Percentiles rank a stretch among this genome's conserved stretches.
Conservation (phyloP, 2,329 filamentous ascomycete species). For the Drechslera avenae region DNA sequence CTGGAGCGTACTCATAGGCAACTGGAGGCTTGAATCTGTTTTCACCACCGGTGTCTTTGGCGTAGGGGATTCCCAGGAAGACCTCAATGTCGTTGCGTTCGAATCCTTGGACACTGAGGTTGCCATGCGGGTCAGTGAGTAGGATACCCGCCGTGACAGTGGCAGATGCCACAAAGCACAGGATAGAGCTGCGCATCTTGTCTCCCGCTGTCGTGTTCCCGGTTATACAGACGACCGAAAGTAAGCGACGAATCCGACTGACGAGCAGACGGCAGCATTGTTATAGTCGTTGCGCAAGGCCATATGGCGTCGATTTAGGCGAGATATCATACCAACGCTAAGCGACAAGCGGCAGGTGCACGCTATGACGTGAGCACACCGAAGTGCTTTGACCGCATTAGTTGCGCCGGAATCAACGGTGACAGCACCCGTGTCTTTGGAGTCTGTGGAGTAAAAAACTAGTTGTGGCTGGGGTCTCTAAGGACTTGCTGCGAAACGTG, state of each 20-base stretch:
- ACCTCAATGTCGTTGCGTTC: constrained; percentile 53
- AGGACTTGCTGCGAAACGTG: not conserved
- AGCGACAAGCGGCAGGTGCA: constrained; percentile 9
- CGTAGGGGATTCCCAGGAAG: constrained; percentile 57
- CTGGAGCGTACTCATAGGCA: constrained; percentile 39
- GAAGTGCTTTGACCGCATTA: constrained; percentile 3
- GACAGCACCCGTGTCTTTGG: not conserved
- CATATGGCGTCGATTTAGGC: constrained; percentile 1
- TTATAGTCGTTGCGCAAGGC: constrained; percentile 4
- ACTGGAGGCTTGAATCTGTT: constrained; percentile 56
- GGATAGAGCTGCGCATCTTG: constrained; percentile 10
- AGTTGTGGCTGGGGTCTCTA: no score
- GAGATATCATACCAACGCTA: constrained; percentile 3
- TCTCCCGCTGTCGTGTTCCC: not conserved
- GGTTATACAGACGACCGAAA: not conserved
- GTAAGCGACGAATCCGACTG: not conserved
- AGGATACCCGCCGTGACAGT: constrained; percentile 10
- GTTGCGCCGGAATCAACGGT: constrained; percentile 2
- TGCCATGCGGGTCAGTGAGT: constrained; percentile 13
- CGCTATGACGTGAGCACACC: constrained; percentile 9
- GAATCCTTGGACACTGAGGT: constrained; percentile 53
- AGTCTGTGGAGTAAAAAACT: no score
- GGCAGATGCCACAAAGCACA: constrained; percentile 13
- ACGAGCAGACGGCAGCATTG: not conserved
- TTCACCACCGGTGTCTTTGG: constrained; percentile 53